Base-by-base conservation (phyloP, 1,139 yeast species). In the Lodderomyces orthopsilosis region DNA sequence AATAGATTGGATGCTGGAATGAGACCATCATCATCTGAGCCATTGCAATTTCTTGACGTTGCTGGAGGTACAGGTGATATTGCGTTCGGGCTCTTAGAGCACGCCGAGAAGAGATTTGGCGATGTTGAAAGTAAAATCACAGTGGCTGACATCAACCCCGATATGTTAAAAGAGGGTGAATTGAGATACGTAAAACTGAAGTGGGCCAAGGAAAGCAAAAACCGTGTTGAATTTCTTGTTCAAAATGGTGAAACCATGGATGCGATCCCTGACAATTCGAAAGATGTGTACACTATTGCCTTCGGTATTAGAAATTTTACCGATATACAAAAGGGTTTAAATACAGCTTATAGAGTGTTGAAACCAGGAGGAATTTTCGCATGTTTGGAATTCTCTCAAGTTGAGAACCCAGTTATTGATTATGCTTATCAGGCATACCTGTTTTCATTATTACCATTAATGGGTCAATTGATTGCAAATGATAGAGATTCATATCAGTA, bases 1-100 rank as follows among this genome's bases (percentile, higher is more conserved):
- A 76, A 81, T 54, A 80, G 90, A 54, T 71, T 93, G 48, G 97
- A 93, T 59, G 96, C 97, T 35, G 99, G 99, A 35, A 83, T 82
- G 74, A 80, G 98, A 58, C 91, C 96, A 4, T 95, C 93, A 37
- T 81, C 90, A 8, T 60, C 59, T 35, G 77, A 81, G 52, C 96
- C 96, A 1, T 72, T 93, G 58, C 81, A 83, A 50, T 91, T 93
- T 58, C 74, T 93, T 50, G 99, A 93, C 65, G 98, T 94, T 44
- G 99, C 98, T 32, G 99, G 98, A 46, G 99, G 99, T 26, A 90
- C 98, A 13, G 99, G 98, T 38, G 99, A 93, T 61, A 91, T 93
- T 65, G 98, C 98, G 1, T 90, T 90, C 67, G 94, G 98, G 6
- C 76, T 94, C 49, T 71, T 93, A 51, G 96, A 91, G 56, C 96